A percentile compares a stretch with the other conserved stretches of the same genome.
These are phyloP conservation scores for Cadophora sp. DNA, from an alignment of 2,329 filamentous ascomycete species.

Conservation along the genomic window DNA sequence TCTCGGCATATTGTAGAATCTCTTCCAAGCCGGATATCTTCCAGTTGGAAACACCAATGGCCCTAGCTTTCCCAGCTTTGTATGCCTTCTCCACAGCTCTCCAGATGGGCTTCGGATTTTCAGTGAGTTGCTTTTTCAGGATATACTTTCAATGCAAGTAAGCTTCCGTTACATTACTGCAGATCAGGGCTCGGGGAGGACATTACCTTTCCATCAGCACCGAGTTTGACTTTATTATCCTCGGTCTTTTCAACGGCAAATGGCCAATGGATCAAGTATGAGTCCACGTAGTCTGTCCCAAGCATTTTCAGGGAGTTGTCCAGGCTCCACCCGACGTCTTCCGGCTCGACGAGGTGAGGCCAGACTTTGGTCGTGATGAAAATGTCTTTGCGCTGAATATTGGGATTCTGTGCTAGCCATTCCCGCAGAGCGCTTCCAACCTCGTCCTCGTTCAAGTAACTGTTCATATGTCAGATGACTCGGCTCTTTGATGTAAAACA, in stretches of 20 bases:
- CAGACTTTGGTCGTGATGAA: conserved; percentile 43
- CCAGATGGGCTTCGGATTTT: conserved; percentile 73
- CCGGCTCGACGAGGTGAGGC: conserved; percentile 70
- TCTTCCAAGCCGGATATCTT: conserved; percentile 58
- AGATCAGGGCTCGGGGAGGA: background rate
- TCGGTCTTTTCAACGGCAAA: conserved; percentile 76
- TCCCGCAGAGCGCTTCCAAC: conserved; percentile 79
- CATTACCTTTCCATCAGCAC: conserved; percentile 56
- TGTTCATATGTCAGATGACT: conserved; percentile 23
- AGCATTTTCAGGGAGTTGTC: conserved; percentile 75
- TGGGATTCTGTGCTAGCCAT: conserved; percentile 64
- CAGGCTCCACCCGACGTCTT: conserved; percentile 70
- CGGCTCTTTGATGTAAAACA: background rate
- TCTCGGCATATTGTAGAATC: conserved; percentile 54
- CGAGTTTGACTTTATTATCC: conserved; percentile 65
- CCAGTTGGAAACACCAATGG: conserved; percentile 68
- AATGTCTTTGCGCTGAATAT: conserved; percentile 58
- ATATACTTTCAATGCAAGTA: conserved; percentile 58
- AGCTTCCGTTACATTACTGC: background rate
- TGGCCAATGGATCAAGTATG: conserved; percentile 86
- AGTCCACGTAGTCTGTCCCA: conserved; percentile 80
- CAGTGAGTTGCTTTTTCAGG: conserved; percentile 68
- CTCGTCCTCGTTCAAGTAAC: conserved; percentile 80
- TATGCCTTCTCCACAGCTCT: conserved; percentile 75
- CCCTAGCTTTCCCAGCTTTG: conserved; percentile 61